These are phyloP conservation scores for Syzygium aromaticum DNA, from an alignment of 345 rosid species.

Conservation along the genomic window DNA sequence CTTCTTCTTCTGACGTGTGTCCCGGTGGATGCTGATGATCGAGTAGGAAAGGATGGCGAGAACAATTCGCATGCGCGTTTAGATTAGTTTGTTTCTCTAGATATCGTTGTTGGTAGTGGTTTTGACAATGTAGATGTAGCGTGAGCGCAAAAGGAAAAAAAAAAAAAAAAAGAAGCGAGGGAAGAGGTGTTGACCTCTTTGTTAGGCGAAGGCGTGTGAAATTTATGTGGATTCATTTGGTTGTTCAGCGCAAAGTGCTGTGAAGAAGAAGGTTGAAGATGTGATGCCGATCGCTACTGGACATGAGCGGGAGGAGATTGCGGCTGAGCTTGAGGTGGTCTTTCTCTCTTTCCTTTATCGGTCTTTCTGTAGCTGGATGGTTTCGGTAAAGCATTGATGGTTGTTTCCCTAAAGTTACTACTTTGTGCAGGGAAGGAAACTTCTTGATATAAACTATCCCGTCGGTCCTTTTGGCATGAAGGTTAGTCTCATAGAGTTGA, in stretches of 20 bases:
- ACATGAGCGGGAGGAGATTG: conserved; percentile 87
- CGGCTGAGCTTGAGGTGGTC: conserved; percentile 60
- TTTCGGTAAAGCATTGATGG: background rate
- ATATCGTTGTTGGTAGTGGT: background rate
- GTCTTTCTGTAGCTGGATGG: background rate
- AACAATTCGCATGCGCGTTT: background rate
- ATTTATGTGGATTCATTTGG: background rate
- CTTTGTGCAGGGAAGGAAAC: conserved; percentile 8
- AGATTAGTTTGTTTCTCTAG: background rate
- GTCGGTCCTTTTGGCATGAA: conserved; percentile 82
- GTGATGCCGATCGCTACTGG: conserved; percentile 87
- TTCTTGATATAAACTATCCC: conserved; percentile 59
- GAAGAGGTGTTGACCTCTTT: background rate
- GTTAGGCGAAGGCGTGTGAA: background rate
- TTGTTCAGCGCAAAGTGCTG: conserved; percentile 25
- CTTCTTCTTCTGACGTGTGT: background rate
- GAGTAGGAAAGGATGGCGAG: background rate
- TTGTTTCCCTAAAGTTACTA: background rate
- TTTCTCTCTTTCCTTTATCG: background rate
- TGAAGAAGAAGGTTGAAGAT: conserved; percentile 64
- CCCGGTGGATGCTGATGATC: background rate
- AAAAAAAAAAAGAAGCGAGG: background rate
- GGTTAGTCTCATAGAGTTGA: conserved; percentile 29
- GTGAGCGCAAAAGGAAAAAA: background rate
- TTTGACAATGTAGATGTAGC: background rate